A percentile compares a stretch with the other conserved stretches of the same genome.
phyloP scores from a whole-genome alignment of 1,284 basidiomycete genomes.

The Microstroma glucosiphilum region DNA sequence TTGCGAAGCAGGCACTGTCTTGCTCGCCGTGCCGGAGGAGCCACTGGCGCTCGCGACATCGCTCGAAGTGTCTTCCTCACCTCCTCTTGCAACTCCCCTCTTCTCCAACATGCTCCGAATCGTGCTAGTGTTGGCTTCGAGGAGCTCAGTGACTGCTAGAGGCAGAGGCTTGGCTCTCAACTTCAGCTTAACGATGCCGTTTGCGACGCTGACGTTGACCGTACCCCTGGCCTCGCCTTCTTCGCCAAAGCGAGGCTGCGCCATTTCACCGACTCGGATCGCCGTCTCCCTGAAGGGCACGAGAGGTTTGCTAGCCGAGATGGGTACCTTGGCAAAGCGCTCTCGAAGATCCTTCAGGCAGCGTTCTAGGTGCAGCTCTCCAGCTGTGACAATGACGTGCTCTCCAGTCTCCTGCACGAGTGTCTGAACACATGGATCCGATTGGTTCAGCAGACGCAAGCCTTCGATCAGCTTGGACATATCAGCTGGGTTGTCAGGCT shows the following conservation, averaged over 20 bases:
- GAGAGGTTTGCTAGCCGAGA: conserved; percentile 88
- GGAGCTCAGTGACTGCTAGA: conserved; percentile 62
- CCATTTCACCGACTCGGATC: conserved; percentile 67
- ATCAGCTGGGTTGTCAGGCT: conserved; percentile 75
- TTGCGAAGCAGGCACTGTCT: conserved; percentile 54
- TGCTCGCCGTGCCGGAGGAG: conserved; percentile 21
- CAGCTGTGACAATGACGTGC: conserved; percentile 92
- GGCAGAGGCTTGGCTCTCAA: conserved; percentile 79
- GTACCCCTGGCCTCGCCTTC: conserved; percentile 70
- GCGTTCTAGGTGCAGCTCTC: conserved; percentile 91
- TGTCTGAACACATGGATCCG: conserved; percentile 94
- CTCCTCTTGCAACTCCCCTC: conserved; percentile 12
- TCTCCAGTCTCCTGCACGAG: conserved; percentile 96
- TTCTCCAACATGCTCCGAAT: conserved; percentile 36
- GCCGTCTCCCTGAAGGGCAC: conserved; percentile 97
- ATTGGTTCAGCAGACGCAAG: conserved; percentile 81
- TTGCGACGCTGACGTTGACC: conserved; percentile 64
- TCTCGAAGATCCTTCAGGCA: conserved; percentile 92
- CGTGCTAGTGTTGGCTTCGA: conserved; percentile 66
- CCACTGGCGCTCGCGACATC: not conserved
- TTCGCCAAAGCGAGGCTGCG: conserved; percentile 64
- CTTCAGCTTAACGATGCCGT: conserved; percentile 72
- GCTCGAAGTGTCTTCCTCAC: conserved; percentile 27
- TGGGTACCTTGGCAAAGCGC: conserved; percentile 84
- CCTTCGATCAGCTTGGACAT: conserved; percentile 86